phyloP scores from a whole-genome alignment of 164 flowering plant species.

The Nymphaea thermarum region DNA sequence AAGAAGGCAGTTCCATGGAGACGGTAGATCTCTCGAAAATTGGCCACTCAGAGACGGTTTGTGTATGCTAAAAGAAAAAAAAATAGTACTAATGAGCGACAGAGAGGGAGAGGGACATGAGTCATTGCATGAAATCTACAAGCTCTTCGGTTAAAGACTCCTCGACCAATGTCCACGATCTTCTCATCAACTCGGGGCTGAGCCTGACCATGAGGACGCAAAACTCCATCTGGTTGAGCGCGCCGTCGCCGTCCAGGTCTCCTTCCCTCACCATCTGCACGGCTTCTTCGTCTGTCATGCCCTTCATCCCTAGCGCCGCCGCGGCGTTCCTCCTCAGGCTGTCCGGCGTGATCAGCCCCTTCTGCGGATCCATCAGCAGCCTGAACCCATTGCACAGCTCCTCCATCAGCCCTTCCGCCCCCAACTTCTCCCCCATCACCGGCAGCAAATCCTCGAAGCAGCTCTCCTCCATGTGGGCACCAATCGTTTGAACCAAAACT shows the following conservation, averaged over 20 bases:
- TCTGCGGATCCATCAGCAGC: conserved; percentile 20
- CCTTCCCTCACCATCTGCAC: conserved; percentile 40
- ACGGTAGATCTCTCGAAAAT: too few relatives aligned
- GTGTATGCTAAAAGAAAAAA: too few relatives aligned
- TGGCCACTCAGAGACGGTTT: too few relatives aligned
- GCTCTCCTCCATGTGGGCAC: conserved; percentile 6
- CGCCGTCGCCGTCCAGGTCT: conserved; percentile 47
- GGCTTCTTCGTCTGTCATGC: conserved; percentile 19
- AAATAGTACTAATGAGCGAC: too few relatives aligned
- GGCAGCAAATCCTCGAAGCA: conserved; percentile 23
- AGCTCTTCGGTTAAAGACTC: conserved; percentile 5
- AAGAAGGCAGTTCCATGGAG: too few relatives aligned
- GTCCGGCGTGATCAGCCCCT: conserved; percentile 22
- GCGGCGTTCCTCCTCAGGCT: conserved; percentile 25
- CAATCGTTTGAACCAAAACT: background rate
- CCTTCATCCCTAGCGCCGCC: conserved; percentile 13
- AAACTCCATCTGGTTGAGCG: conserved; percentile 40
- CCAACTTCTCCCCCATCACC: conserved; percentile 22
- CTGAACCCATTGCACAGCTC: conserved; percentile 31
- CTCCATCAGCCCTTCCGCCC: conserved; percentile 20
- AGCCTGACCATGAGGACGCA: conserved; percentile 48
- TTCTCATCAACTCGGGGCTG: conserved; percentile 36
- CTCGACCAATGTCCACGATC: conserved; percentile 11
- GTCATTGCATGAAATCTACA: conserved; percentile 2
- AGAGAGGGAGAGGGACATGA: too few relatives aligned